Percentiles rank a stretch among this genome's conserved stretches.
Evolutionary conservation across 495 filamentous ascomycete genomes (phyloP).

Genomic region (Bacidia gigantensis): DNA sequence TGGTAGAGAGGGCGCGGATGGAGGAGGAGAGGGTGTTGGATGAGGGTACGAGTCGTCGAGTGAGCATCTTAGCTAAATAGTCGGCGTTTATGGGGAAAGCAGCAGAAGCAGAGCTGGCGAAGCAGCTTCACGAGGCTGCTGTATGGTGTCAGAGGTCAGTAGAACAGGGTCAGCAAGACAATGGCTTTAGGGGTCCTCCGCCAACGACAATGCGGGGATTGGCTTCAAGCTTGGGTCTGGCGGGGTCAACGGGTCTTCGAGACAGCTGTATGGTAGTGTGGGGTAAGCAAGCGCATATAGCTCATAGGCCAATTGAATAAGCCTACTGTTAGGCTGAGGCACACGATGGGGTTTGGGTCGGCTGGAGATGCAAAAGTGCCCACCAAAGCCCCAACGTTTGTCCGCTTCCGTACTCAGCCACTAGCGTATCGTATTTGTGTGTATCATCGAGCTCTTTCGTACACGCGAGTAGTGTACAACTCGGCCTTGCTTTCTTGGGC

Average conservation of each 20-base stretch:
- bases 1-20: slow-evolving; percentile 46
- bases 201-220: slow-evolving; percentile 1
- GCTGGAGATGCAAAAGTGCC: not conserved
- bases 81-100: not conserved
- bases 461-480: no score
- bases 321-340: not conserved
- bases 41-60: slow-evolving; percentile 29
- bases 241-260: not conserved
- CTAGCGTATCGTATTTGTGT: no score
- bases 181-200: not conserved
- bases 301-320: not conserved
- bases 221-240: not conserved
- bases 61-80: slow-evolving; percentile 29
- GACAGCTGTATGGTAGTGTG: not conserved
- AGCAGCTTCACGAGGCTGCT: not conserved
- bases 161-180: not conserved
- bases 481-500: no score
- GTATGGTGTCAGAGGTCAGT: not conserved
- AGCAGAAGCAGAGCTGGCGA: slow-evolving; percentile 7
- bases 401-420: not conserved
- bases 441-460: no score
- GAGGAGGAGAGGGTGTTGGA: slow-evolving; percentile 23
- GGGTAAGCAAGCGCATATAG: not conserved
- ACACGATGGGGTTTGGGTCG: slow-evolving; percentile 1
- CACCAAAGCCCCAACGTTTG: not conserved